Evolutionary conservation across 345 rosid species (phyloP), one percentile per base, ranked within the genome.

Genomic region (Adansonia digitata): DNA sequence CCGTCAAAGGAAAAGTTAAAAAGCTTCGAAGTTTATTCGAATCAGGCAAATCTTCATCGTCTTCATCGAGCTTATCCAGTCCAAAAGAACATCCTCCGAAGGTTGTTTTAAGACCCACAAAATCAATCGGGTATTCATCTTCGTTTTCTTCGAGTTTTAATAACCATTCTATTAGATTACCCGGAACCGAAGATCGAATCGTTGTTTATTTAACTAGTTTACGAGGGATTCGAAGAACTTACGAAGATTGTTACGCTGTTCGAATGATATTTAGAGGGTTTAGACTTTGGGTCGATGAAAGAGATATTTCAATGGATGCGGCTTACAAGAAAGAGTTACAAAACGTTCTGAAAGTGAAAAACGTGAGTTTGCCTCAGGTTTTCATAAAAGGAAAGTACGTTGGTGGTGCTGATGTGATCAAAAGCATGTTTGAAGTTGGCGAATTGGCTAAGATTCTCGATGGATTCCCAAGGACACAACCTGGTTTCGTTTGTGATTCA

Each of bases 201-300:
- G 98, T 95, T 20, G 93, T 92, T 75, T 95, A 85, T 80, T 80
- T 90, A 37, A 95, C 99, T n/a, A 95, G 98, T 75, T 82, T 95
- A 80, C 85, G 90, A 49, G 99, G 99, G 10, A 77, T 95, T 80
- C 87, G 99, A 35, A 81, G 99, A 72, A 95, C 99, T 0, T 90
- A 45, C 14, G 98, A 95, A 86, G 99, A 95, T 82, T 95, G 99
- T 51, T 91, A 92, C 40, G 85, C 99, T 0, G 98, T 95, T 31
- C 81, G 84, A 72, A 92, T 84, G 91, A 92, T 92, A 2, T 95
- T 95, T 77, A 91, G 89, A 79, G 97, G 97, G 69, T 95, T 95
- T 80, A 83, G 99, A 53, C 89, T 91, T 72, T 91, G 92, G 95
- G 78, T 95, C 1, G 98, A 94, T 26, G 97, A 94, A 81, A 85